phyloP scores from a whole-genome alignment of 164 flowering plant genomes.

The Protea cynaroides region DNA sequence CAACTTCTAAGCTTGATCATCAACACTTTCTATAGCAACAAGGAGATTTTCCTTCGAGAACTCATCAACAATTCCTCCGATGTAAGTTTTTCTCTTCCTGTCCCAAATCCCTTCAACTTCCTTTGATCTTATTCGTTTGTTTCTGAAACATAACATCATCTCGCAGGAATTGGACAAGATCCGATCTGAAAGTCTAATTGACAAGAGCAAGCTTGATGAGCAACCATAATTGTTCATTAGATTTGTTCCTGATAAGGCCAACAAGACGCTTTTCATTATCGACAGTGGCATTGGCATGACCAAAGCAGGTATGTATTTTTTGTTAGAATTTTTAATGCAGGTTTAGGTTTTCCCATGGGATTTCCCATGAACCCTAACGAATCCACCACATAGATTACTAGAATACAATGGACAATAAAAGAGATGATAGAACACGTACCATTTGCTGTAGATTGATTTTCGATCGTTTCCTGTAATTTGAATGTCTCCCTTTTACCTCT shows the following conservation, averaged over 20 bases:
- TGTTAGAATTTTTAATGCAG: too few relatives aligned
- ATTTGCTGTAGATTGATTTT: too few relatives aligned
- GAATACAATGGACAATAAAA: too few relatives aligned
- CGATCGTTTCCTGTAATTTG: too few relatives aligned
- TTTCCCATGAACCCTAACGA: too few relatives aligned
- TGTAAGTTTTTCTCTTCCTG: constrained; percentile 17
- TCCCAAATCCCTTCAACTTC: too few relatives aligned
- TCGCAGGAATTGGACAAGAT: constrained; percentile 62
- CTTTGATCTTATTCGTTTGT: not conserved
- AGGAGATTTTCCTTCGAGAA: constrained; percentile 82
- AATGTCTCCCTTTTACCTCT: too few relatives aligned
- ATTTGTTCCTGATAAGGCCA: constrained; percentile 54
- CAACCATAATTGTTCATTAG: constrained; percentile 67
- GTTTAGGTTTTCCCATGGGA: too few relatives aligned
- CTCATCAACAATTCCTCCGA: constrained; percentile 78
- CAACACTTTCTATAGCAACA: too few relatives aligned
- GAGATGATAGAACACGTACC: too few relatives aligned
- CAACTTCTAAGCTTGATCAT: constrained; percentile 75
- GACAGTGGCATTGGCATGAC: constrained; percentile 72
- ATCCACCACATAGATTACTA: too few relatives aligned
- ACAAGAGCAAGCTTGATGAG: constrained; percentile 64
- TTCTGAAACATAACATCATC: not conserved
- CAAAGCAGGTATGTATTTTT: constrained; percentile 38
- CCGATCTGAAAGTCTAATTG: constrained; percentile 59
- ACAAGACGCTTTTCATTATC: constrained; percentile 59